Percentiles rank a stretch among this genome's conserved stretches.
Conservation (phyloP, 345 rosid species). For the Nephelium lappaceum region DNA sequence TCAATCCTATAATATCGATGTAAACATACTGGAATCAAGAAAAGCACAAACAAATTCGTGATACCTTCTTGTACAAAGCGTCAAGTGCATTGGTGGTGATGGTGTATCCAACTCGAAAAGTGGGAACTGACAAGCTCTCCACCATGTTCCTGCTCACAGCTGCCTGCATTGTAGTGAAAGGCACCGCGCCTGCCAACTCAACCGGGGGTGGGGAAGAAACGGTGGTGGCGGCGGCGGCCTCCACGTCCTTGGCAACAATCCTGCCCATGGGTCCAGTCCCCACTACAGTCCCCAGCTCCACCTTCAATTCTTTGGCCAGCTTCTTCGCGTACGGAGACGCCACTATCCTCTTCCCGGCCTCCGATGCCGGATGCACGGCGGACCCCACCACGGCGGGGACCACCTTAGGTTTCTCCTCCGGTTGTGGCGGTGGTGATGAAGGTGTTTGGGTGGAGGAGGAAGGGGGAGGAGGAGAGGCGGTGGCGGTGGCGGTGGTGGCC, state of each 20-base stretch:
- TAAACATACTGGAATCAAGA: no score
- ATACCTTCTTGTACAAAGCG: conserved; percentile 88
- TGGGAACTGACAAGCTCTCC: conserved; percentile 83
- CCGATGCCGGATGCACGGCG: conserved; percentile 73
- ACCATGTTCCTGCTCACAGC: conserved; percentile 88
- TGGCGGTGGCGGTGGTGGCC: conserved; percentile 30
- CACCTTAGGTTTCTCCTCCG: conserved; percentile 17
- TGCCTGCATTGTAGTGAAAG: conserved; percentile 87
- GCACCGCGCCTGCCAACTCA: conserved; percentile 67
- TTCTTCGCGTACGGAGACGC: conserved; percentile 93
- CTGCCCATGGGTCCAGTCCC: conserved; percentile 95
- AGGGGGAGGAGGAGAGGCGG: neutral
- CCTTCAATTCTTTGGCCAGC: conserved; percentile 81
- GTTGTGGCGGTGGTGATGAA: neutral
- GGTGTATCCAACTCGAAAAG: conserved; percentile 88
- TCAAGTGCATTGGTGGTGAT: conserved; percentile 84
- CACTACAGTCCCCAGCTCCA: conserved; percentile 59
- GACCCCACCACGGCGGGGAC: conserved; percentile 35
- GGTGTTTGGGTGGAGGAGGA: neutral
- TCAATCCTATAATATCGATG: neutral
- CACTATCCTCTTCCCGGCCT: conserved; percentile 84
- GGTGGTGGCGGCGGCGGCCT: conserved; percentile 50
- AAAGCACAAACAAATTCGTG: neutral
- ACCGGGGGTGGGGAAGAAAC: conserved; percentile 21
- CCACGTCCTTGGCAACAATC: conserved; percentile 95